Base-by-base conservation (phyloP, 257 asterid species). In the Lycium ferocissimum region DNA sequence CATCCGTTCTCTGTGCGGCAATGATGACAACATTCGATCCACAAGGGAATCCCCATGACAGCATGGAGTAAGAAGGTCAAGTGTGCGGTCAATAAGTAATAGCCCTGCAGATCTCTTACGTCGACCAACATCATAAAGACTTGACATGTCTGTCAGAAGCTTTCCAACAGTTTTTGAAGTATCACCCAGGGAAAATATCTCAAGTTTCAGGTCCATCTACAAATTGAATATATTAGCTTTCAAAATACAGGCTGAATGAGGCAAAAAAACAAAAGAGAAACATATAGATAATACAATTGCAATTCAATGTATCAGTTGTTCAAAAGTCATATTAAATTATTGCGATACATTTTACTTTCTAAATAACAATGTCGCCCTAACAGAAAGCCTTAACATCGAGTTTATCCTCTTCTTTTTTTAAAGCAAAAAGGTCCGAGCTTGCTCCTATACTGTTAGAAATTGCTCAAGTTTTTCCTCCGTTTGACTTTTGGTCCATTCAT, bases 161-260 rank as follows among this genome's bases (percentile, higher is more conserved):
- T 94, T 95, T 80, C 99, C 99, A 83, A 94, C 95, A 84, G 91
- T 91, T 91, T 92, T 94, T 51, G 99, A 97, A 87, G 92, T 83
- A 90, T 95, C 98, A 83, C 99, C 98, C 86, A 95, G 93, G 86
- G 99, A 97, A 92, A 94, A 97, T 88, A 97, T 94, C 89, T 97
- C 99, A 72, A 97, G 91, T 92, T 95, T 97, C 90, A 97, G 92
- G 90, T 97, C 99, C 99, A 97, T 94, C 99, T 97, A 92, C 97
- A 94, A 85, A 84, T 86, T 87, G 56, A 51, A 76, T 76, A 51
- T 51, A 51, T 53, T 76, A 51, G 22, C 63, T 76, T 53, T 76
- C 59, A 26, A 76, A 53, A 51, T 51, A 76, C 14, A 76, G 82
- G 62, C 58, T 51, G 62, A 76, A 47, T 26, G 33, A 53, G 45